Percentiles rank a stretch among this genome's conserved stretches.
Evolutionary conservation across 129 eudicot species (phyloP).

Genomic region (Solidago caesia): DNA sequence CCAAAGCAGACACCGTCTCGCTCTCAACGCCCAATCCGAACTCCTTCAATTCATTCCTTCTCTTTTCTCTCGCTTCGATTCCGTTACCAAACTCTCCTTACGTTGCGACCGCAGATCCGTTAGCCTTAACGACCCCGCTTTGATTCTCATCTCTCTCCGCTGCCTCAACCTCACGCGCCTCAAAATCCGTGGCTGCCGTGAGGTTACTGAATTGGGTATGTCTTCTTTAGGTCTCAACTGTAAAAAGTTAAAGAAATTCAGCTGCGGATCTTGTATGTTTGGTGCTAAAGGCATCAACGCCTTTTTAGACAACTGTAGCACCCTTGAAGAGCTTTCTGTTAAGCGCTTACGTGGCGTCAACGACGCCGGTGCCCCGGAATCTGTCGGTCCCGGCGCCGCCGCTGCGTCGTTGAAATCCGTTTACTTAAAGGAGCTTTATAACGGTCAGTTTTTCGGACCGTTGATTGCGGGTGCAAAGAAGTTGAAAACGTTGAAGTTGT

Average conservation of each 20-base stretch:
- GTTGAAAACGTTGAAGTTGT: conserved; percentile 48
- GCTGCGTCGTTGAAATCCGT: conserved; percentile 40
- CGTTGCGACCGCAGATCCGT: conserved; percentile 65
- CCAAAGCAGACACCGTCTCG: conserved; percentile 66
- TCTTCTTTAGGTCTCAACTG: conserved; percentile 57
- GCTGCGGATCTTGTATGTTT: conserved; percentile 70
- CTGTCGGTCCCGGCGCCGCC: conserved; percentile 50
- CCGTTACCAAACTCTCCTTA: conserved; percentile 64
- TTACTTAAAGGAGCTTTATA: conserved; percentile 56
- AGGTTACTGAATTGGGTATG: conserved; percentile 61
- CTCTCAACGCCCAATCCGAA: conserved; percentile 56
- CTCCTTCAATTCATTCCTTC: conserved; percentile 33
- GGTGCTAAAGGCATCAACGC: conserved; percentile 78
- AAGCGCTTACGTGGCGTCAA: conserved; percentile 58
- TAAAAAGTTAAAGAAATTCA: conserved; percentile 48
- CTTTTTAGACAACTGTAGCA: conserved; percentile 45
- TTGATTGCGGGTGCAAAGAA: conserved; percentile 51
- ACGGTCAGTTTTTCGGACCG: conserved; percentile 57
- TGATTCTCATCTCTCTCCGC: conserved; percentile 46
- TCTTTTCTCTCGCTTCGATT: conserved; percentile 58
- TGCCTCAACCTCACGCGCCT: conserved; percentile 66
- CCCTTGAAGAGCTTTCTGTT: conserved; percentile 62
- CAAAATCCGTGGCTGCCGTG: conserved; percentile 73
- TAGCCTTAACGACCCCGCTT: conserved; percentile 48
- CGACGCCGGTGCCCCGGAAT: conserved; percentile 40